phyloP scores from a whole-genome alignment of 2,329 filamentous ascomycete genomes.

The Fusarium secorum region DNA sequence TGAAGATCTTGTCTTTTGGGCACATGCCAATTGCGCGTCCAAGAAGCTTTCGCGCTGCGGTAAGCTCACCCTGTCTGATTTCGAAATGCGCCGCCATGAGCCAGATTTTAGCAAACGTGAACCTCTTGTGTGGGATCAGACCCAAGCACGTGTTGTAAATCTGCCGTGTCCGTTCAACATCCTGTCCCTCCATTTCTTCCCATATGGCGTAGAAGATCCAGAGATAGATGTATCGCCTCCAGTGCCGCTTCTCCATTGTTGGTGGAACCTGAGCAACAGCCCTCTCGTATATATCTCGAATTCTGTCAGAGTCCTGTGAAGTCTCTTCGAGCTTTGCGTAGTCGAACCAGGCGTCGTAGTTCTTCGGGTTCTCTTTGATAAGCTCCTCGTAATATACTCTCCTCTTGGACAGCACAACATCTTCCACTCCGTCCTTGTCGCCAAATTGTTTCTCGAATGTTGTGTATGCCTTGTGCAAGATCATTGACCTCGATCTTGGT shows the following conservation, averaged over 20 bases:
- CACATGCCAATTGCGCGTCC: constrained; percentile 92
- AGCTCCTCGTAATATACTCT: constrained; percentile 94
- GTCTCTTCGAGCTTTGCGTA: constrained; percentile 90
- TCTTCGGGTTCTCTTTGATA: constrained; percentile 91
- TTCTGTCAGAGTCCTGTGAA: constrained; percentile 80
- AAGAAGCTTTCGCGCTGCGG: constrained; percentile 83
- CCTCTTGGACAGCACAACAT: constrained; percentile 94
- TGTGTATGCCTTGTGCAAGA: constrained; percentile 91
- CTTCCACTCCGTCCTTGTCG: constrained; percentile 90
- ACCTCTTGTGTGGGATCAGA: constrained; percentile 92
- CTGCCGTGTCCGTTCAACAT: constrained; percentile 80
- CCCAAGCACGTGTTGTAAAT: constrained; percentile 90
- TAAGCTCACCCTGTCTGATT: constrained; percentile 83
- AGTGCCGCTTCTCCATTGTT: constrained; percentile 95
- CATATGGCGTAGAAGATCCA: constrained; percentile 98
- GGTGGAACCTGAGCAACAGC: constrained; percentile 96
- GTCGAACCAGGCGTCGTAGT: constrained; percentile 98
- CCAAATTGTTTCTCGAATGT: constrained; percentile 99
- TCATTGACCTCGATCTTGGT: constrained; percentile 83
- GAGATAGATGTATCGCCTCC: constrained; percentile 95
- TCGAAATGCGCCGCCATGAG: constrained; percentile 93
- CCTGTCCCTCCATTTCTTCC: constrained; percentile 87
- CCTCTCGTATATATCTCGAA: constrained; percentile 92
- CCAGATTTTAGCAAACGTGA: constrained; percentile 98
- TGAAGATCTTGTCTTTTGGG: constrained; percentile 94